A percentile compares a stretch with the other conserved stretches of the same genome.
phyloP scores from a whole-genome alignment of 2,329 filamentous ascomycete species.

The Chaetomiaceae sp. region DNA sequence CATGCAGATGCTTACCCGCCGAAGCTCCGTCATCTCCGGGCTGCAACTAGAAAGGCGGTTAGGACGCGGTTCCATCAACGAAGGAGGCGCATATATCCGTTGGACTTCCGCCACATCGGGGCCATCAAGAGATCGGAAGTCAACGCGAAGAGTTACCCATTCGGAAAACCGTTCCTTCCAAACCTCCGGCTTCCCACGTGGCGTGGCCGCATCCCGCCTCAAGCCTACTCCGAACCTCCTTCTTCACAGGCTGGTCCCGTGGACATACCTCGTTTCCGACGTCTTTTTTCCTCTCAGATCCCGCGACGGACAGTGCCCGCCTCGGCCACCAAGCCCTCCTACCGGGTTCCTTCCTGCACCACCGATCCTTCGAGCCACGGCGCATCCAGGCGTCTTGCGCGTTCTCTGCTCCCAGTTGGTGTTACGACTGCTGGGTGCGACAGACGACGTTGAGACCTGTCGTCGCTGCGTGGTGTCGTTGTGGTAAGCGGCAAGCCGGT shows the following conservation, averaged over 20 bases:
- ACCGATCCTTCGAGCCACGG: background rate
- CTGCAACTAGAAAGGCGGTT: background rate
- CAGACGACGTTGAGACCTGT: conserved; percentile 3
- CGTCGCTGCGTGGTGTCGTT: conserved; percentile 8
- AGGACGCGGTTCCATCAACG: background rate
- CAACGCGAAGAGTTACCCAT: no score
- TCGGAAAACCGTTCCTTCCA: background rate
- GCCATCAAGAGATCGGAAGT: no score
- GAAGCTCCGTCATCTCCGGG: background rate
- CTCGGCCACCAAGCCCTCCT: no score
- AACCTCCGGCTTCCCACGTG: no score
- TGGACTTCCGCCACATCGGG: background rate
- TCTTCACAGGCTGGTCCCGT: conserved; percentile 14
- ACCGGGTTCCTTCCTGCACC: no score
- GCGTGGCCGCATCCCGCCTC: no score
- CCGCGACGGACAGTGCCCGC: no score
- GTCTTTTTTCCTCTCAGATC: background rate
- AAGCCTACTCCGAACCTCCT: no score
- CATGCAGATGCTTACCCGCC: conserved; percentile 17
- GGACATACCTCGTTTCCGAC: background rate
- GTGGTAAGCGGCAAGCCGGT: conserved; percentile 21
- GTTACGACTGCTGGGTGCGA: conserved; percentile 9
- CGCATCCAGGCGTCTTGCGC: background rate
- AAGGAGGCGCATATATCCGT: conserved; percentile 1
- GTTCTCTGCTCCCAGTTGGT: background rate